Conservation (phyloP, 2,329 filamentous ascomycete genomes). For the Mariannaea sp. region DNA sequence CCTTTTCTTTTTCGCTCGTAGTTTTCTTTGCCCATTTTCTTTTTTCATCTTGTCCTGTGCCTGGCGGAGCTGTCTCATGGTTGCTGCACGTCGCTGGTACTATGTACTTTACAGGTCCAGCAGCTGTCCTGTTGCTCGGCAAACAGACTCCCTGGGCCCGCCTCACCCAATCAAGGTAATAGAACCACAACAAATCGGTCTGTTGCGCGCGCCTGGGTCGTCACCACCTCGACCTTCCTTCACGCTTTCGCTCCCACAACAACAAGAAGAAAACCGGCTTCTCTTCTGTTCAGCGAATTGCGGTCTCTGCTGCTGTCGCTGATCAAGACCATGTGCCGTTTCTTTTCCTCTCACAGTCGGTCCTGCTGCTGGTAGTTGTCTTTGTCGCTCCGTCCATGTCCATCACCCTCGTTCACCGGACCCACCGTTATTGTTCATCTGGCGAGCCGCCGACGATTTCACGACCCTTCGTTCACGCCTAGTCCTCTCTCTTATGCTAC, state of each 20-base stretch:
- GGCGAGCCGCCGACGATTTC: constrained; percentile 30
- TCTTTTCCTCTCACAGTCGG: constrained; percentile 25
- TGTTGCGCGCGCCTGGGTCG: constrained; percentile 31
- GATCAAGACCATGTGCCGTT: constrained; percentile 34
- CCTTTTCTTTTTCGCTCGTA: no score
- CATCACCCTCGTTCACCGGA: constrained; percentile 25
- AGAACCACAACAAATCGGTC: constrained; percentile 28
- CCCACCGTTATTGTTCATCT: constrained; percentile 34
- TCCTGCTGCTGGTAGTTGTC: constrained; percentile 31
- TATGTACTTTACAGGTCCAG: background rate
- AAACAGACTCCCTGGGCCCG: constrained; percentile 19
- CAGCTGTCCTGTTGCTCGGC: constrained; percentile 35
- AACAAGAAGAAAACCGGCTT: constrained; percentile 12
- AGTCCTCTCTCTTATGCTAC: constrained; percentile 1
- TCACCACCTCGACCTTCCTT: constrained; percentile 26
- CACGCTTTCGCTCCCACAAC: constrained; percentile 25
- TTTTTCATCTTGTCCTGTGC: no score
- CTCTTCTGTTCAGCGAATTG: background rate
- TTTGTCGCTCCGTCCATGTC: constrained; percentile 21
- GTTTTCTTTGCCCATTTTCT: no score
- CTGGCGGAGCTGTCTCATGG: no score
- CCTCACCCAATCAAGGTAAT: constrained; percentile 23
- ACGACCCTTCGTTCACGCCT: constrained; percentile 17
- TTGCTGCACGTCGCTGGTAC: no score
- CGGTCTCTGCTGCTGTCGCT: constrained; percentile 24